phyloP scores from a whole-genome alignment of 371 early-diverging fungal genomes.

The Blastocladiella emersonii region DNA sequence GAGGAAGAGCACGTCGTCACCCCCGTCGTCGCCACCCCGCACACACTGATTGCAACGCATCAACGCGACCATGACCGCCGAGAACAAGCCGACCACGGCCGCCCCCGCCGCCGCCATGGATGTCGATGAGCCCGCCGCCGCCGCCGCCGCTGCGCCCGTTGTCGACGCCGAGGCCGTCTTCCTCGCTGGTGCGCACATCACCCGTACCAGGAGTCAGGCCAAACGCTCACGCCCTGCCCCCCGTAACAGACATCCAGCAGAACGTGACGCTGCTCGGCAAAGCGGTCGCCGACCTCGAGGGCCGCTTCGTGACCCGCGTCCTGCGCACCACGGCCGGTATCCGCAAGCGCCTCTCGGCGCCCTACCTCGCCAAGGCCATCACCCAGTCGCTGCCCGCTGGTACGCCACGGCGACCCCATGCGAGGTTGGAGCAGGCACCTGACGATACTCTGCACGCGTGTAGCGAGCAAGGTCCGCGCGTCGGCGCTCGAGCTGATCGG shows the following conservation, averaged over 20 bases:
- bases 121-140: no score
- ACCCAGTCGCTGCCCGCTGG: conserved; percentile 11
- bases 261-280: conserved; percentile 65
- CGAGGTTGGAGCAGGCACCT: no score
- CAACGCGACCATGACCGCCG: no score
- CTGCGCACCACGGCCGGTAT: conserved; percentile 62
- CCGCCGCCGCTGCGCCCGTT: no score
- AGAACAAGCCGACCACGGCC: no score
- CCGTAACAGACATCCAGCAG: conserved; percentile 59
- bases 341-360: conserved; percentile 59
- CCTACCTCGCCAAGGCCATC: conserved; percentile 46
- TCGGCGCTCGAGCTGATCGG: background rate
- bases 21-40: no score
- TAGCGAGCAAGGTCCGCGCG: background rate
- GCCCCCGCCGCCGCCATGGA: no score
- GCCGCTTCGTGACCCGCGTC: conserved; percentile 75
- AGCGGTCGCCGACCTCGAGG: conserved; percentile 66
- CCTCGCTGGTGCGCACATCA: no score
- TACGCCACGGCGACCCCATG: background rate
- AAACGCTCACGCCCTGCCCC: background rate
- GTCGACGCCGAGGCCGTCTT: no score
- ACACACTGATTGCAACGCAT: no score
- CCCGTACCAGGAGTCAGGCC: no score
- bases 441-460: background rate
- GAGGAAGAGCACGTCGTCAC: no score